Conservation (phyloP, 768 basidiomycete genomes). For the Collybia sordida region DNA sequence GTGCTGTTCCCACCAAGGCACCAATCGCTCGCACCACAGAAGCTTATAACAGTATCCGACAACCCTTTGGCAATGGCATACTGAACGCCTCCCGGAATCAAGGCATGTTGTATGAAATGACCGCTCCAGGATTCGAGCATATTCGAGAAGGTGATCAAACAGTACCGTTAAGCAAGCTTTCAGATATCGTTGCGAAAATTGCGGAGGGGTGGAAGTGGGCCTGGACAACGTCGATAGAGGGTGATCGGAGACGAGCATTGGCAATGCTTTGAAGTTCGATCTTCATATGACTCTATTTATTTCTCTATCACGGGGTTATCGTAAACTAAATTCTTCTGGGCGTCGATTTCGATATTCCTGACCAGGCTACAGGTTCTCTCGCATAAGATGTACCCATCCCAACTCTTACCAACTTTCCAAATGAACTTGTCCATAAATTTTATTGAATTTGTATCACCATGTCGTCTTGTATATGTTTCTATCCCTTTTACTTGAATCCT, state of each 20-base stretch:
- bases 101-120: conserved; percentile 38
- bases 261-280: conserved; percentile 14
- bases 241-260: conserved; percentile 36
- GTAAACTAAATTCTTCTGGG: no score
- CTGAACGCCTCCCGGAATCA: conserved; percentile 37
- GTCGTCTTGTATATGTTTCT: no score
- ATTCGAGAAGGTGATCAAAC: conserved; percentile 19
- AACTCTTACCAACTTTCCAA: no score
- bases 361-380: no score
- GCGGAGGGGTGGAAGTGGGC: conserved; percentile 62
- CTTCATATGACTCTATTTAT: no score
- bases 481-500: no score
- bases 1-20: conserved; percentile 37
- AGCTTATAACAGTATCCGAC: conserved; percentile 50
- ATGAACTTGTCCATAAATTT: no score
- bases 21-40: conserved; percentile 40
- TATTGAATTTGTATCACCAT: no score
- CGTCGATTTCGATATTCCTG: no score
- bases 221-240: conserved; percentile 50
- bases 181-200: conserved; percentile 38
- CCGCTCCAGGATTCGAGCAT: conserved; percentile 26
- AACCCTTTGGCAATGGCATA: conserved; percentile 42
- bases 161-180: conserved; percentile 21
- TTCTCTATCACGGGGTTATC: no score
- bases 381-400: no score